Evolutionary conservation across 2,329 filamentous ascomycete species (phyloP).

Genomic region (Talaromyces piceae): DNA sequence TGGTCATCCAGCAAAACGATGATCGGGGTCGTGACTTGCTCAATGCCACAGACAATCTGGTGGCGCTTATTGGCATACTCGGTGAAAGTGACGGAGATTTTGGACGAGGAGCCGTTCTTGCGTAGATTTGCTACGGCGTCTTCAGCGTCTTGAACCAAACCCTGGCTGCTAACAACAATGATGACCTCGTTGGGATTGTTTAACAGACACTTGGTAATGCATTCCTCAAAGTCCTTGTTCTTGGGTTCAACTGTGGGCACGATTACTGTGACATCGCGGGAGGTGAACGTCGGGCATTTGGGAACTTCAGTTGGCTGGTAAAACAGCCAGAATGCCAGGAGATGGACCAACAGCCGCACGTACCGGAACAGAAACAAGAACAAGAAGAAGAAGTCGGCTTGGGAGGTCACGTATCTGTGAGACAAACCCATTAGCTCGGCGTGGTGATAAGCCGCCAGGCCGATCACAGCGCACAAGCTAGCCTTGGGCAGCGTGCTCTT

Average conservation of each 20-base stretch:
- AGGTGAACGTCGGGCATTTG: conserved; percentile 23
- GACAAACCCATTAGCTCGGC: no score
- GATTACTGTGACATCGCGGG: conserved; percentile 43
- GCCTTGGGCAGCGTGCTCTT: no score
- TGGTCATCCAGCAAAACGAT: conserved; percentile 47
- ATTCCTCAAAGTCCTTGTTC: conserved; percentile 35
- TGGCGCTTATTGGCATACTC: conserved; percentile 41
- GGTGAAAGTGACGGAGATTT: conserved; percentile 23
- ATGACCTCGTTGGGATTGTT: conserved; percentile 36
- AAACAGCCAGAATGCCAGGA: conserved; percentile 30
- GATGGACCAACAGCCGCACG: conserved; percentile 38
- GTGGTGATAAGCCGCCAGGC: no score
- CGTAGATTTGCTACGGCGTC: background rate
- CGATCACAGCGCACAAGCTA: no score
- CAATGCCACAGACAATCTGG: conserved; percentile 40
- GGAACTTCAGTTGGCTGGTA: conserved; percentile 32
- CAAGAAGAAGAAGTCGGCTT: conserved; percentile 19
- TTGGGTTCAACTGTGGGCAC: conserved; percentile 45
- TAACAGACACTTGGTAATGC: conserved; percentile 33
- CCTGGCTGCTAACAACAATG: conserved; percentile 40
- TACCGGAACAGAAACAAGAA: conserved; percentile 42
- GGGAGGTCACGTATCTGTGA: background rate
- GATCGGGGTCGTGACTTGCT: conserved; percentile 33
- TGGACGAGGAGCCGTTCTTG: conserved; percentile 8
- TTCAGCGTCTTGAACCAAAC: conserved; percentile 3